Evolutionary conservation across 1,284 basidiomycete genomes (phyloP), one percentile per base, ranked within the genome.

Genomic region (Rhodofomes roseus): DNA sequence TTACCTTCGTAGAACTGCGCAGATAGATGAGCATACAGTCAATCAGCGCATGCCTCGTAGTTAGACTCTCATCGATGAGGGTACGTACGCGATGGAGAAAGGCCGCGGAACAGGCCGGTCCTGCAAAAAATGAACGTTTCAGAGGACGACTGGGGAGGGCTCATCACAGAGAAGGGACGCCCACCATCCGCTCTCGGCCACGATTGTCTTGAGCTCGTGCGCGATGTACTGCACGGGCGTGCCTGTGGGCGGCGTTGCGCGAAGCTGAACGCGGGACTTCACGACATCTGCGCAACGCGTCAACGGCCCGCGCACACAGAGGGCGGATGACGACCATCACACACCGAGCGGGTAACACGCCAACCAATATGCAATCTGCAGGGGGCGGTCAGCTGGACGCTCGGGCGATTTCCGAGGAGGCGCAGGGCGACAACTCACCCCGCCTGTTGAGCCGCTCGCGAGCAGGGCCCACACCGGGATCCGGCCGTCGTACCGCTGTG

Each of bases 401-500:
- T 18, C 46, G 16, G 25, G 4, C 6, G 12, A 23, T 20, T 18
- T 43, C n/a, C 41, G 34, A 36, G n/a, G n/a, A n/a, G n/a, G 31
- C 25, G 29, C 31, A 37, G 23, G 52, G n/a, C 8, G 29, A 81
- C n/a, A n/a, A n/a, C 87, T 52, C 71, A 95, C 87, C 0, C 96
- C 96, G 46, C 96, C 96, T 1, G 86, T 88, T 0, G 92, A 90
- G 4, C 96, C 96, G 56, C 93, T 93, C 0, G 87, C 83, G 14
- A 98, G 79, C 22, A 96, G 74, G 0, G 93, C 90, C 95, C 95
- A 98, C 1, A 96, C 84, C 0, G 96, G 96, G 2, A 98, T 64
- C 41, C 89, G 77, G 27, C 81, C 71, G 12, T 86, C 87, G 65
- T 89, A 89, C 58, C 68, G 75, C 55, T 80, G 73, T 56, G 80